Evolutionary conservation across 2,329 filamentous ascomycete genomes (phyloP).

Genomic region (Botryosphaeria dothidea): DNA sequence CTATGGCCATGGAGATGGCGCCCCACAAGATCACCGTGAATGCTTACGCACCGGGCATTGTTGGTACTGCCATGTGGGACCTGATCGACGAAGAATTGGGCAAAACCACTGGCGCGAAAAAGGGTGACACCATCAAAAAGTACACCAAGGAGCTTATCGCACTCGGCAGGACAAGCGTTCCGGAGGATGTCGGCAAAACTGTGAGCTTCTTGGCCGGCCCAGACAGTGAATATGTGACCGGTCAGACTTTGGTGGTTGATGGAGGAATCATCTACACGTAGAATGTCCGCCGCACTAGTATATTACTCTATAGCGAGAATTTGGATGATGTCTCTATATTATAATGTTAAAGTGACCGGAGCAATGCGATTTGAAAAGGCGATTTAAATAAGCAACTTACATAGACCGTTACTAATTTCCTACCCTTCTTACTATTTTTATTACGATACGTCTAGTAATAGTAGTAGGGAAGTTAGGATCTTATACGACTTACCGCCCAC

Average conservation of each 20-base stretch:
- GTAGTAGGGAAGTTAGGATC: too few species aligned
- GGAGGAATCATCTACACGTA: slow-evolving; percentile 56
- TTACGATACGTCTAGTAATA: too few species aligned
- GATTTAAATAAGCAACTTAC: too few species aligned
- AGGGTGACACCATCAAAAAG: slow-evolving; percentile 58
- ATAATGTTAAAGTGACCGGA: too few species aligned
- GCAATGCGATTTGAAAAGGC: too few species aligned
- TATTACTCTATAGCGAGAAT: too few species aligned
- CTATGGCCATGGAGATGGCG: slow-evolving; percentile 67
- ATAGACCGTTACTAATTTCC: too few species aligned
- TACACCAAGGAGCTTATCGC: slow-evolving; percentile 57
- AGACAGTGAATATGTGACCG: slow-evolving; percentile 66
- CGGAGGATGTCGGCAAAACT: slow-evolving; percentile 63
- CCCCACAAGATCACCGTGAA: slow-evolving; percentile 66
- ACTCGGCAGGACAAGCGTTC: slow-evolving; percentile 58
- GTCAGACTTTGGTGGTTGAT: slow-evolving; percentile 65
- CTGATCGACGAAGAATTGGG: slow-evolving; percentile 63
- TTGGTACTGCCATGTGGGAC: slow-evolving; percentile 70
- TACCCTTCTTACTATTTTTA: too few species aligned
- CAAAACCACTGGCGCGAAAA: slow-evolving; percentile 51
- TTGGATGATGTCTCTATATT: too few species aligned
- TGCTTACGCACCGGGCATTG: slow-evolving; percentile 67
- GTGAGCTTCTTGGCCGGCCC: slow-evolving; percentile 63
- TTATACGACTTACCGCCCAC: too few species aligned
- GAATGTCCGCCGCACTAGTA: too few species aligned